Percentiles rank a stretch among this genome's conserved stretches.
Conservation (phyloP, 75 land plant genomes). For the Pseudotsuga menziesii region DNA sequence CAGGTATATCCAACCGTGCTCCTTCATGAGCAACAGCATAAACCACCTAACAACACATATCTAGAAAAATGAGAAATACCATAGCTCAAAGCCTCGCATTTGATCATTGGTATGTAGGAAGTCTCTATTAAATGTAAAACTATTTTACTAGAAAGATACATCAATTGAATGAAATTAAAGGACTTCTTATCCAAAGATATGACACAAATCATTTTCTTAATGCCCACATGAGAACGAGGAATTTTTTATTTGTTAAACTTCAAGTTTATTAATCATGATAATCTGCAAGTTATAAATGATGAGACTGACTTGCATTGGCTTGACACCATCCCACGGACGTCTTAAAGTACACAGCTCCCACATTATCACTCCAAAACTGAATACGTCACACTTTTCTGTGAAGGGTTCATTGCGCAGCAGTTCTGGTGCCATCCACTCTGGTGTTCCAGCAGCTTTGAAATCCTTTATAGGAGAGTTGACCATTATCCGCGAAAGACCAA, state of each 20-base stretch:
- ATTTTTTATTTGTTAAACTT: too few species aligned
- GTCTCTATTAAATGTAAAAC: not conserved
- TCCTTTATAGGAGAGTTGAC: constrained; percentile 61
- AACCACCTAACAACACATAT: constrained; percentile 52
- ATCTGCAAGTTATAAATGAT: not conserved
- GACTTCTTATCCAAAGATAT: not conserved
- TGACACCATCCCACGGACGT: constrained; percentile 95
- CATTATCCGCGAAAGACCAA: constrained; percentile 84
- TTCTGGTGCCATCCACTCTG: constrained; percentile 99
- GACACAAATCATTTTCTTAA: not conserved
- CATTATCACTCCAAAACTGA: constrained; percentile 92
- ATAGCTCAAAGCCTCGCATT: not conserved
- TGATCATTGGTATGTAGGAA: not conserved
- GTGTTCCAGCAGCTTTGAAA: constrained; percentile 87
- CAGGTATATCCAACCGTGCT: constrained; percentile 80
- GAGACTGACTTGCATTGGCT: constrained; percentile 64
- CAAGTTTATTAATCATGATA: not conserved
- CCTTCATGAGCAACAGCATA: constrained; percentile 84
- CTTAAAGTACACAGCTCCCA: constrained; percentile 93
- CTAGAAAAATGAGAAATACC: not conserved
- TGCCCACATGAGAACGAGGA: too few species aligned
- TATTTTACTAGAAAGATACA: not conserved
- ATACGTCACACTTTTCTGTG: constrained; percentile 93
- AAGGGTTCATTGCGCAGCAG: constrained; percentile 91
- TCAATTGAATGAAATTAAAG: constrained; percentile 1